Conservation (phyloP, 2,329 filamentous ascomycete genomes). For the Colletotrichum lupini region DNA sequence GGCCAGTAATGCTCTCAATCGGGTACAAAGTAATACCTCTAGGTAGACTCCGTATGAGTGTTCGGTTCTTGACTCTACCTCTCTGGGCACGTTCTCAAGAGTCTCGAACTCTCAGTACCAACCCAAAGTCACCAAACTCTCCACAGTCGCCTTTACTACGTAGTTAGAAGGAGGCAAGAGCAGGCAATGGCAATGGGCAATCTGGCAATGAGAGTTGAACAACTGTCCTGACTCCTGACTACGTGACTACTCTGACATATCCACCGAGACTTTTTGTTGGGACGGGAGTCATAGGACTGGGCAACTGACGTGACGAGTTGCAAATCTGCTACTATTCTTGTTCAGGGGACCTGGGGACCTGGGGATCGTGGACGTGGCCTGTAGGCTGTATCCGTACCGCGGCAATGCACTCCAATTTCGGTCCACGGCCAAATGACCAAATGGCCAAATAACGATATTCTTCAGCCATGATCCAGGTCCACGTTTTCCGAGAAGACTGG, state of each 20-base stretch:
- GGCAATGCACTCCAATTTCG: background rate
- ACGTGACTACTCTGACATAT: background rate
- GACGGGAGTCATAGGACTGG: background rate
- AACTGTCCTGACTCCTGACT: slow-evolving; percentile 3
- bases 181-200: background rate
- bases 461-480: slow-evolving; percentile 25
- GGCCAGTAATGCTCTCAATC: background rate
- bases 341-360: background rate
- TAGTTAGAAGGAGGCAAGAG: background rate
- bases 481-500: slow-evolving; percentile 16
- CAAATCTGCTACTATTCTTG: slow-evolving; percentile 6
- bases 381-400: background rate
- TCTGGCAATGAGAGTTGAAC: background rate
- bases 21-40: background rate
- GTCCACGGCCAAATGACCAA: background rate
- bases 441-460: slow-evolving; percentile 25
- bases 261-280: background rate
- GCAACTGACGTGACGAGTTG: background rate
- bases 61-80: background rate
- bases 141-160: background rate
- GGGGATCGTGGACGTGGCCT: too few relatives aligned
- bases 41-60: background rate
- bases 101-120: background rate
- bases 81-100: background rate
- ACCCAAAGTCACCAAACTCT: background rate